Conservation (phyloP, 2,329 filamentous ascomycete species). For the Talaromyces verruculosus region DNA sequence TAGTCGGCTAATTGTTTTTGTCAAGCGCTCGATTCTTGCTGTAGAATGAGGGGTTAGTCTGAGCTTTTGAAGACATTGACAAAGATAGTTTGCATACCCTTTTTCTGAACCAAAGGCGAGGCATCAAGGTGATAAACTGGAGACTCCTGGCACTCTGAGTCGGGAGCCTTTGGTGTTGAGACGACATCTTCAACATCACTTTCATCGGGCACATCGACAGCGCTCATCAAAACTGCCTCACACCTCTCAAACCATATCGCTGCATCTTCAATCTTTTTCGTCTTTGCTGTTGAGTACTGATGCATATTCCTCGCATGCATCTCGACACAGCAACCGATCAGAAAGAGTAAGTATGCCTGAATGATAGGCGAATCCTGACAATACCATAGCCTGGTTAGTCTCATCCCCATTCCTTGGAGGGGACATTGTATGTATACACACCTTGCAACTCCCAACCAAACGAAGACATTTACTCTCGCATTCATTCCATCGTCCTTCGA, state of each 20-base stretch:
- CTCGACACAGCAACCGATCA: conserved; percentile 19
- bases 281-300: conserved; percentile 19
- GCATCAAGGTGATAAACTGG: background rate
- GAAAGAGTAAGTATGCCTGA: conserved; percentile 15
- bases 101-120: conserved; percentile 2
- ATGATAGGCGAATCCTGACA: conserved; percentile 6
- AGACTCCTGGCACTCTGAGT: background rate
- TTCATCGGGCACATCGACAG: background rate
- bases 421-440: background rate
- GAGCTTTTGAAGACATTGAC: background rate
- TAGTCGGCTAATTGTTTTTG: conserved; percentile 1
- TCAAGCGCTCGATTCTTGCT: conserved; percentile 3
- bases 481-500: conserved; percentile 18
- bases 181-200: background rate
- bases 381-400: background rate
- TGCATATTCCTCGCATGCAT: conserved; percentile 22
- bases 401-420: background rate
- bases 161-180: background rate
- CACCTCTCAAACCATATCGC: conserved; percentile 18
- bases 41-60: background rate
- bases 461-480: conserved; percentile 19
- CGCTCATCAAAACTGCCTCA: background rate
- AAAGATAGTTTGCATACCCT: background rate
- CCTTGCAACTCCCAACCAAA: conserved; percentile 11
- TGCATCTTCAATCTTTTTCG: conserved; percentile 19